Evolutionary conservation across 169 alveolate species (phyloP).

Genomic region (Plasmodium ovale): DNA sequence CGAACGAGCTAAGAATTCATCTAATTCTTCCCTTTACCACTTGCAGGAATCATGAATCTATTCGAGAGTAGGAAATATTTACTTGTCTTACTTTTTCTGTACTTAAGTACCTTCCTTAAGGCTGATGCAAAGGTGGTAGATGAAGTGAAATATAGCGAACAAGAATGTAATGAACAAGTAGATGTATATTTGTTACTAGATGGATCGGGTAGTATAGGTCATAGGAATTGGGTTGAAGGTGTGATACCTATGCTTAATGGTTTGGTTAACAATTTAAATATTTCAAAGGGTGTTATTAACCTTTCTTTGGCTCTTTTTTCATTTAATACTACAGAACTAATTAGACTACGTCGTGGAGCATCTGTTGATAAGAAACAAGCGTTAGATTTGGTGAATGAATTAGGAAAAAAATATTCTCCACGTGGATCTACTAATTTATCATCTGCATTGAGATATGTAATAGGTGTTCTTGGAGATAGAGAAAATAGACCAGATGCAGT

Average conservation of each 20-base stretch:
- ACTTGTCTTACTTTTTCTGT: slow-evolving; percentile 39
- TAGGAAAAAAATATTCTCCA: not conserved
- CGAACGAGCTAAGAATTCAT: too few relatives aligned
- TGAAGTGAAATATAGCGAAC: slow-evolving; percentile 37
- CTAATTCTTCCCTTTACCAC: not conserved
- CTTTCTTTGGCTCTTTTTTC: slow-evolving; percentile 8
- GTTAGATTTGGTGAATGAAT: not conserved
- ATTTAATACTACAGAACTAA: not conserved
- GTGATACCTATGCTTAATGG: slow-evolving; percentile 15
- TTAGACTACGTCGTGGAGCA: not conserved
- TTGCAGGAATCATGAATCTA: slow-evolving; percentile 52
- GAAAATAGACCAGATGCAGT: slow-evolving; percentile 13
- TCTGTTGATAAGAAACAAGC: slow-evolving; percentile 22
- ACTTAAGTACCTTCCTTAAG: not conserved
- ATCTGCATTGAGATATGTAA: slow-evolving; percentile 3
- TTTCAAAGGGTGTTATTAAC: slow-evolving; percentile 21
- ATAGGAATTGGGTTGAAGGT: slow-evolving; percentile 9
- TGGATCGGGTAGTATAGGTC: slow-evolving; percentile 66
- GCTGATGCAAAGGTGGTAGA: slow-evolving; percentile 5
- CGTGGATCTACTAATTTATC: slow-evolving; percentile 29
- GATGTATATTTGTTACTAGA: slow-evolving; percentile 52
- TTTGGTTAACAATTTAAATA: slow-evolving; percentile 4
- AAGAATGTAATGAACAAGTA: slow-evolving; percentile 61
- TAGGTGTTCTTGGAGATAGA: not conserved
- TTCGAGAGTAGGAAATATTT: slow-evolving; percentile 21